phyloP scores from a whole-genome alignment of 495 filamentous ascomycete species.

The Aspergillus nanangensis region DNA sequence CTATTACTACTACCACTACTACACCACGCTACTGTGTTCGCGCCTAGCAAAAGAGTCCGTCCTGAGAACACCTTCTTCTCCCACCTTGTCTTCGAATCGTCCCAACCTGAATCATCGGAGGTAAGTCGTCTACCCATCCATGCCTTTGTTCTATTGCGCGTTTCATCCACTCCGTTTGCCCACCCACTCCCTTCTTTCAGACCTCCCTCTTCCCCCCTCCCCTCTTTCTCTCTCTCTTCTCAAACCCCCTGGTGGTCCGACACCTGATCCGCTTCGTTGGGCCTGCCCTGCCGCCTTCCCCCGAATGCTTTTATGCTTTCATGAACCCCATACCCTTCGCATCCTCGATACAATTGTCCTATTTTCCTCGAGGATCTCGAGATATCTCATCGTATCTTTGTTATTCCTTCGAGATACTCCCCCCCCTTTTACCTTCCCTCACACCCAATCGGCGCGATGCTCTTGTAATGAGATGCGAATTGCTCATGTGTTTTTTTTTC shows the following conservation, averaged over 20 bases:
- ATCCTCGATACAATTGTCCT: background rate
- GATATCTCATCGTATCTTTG: background rate
- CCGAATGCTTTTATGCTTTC: background rate
- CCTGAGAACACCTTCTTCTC: slow-evolving; percentile 4
- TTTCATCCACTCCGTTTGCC: no score
- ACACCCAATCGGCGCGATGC: slow-evolving; percentile 1
- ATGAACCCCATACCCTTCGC: background rate
- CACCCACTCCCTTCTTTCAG: no score
- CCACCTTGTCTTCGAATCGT: slow-evolving; percentile 8
- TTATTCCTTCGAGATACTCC: slow-evolving; percentile 2
- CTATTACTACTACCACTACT: no score
- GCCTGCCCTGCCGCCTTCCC: slow-evolving; percentile 2
- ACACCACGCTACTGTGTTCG: no score
- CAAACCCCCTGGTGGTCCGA: background rate
- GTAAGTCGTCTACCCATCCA: slow-evolving; percentile 18
- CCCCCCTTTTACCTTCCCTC: slow-evolving; percentile 1
- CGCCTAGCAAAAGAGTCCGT: slow-evolving; percentile 15
- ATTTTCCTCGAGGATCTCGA: background rate
- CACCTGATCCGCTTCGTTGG: background rate
- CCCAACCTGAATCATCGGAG: slow-evolving; percentile 7
- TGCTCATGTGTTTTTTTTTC: slow-evolving; percentile 29
- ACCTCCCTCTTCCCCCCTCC: background rate
- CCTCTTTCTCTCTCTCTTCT: slow-evolving; percentile 6
- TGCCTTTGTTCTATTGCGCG: slow-evolving; percentile 13
- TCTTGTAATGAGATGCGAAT: slow-evolving; percentile 13